Evolutionary conservation across 2,329 filamentous ascomycete species (phyloP), one percentile per base, ranked within the genome.

Genomic region (Dothideomycetes sp.): DNA sequence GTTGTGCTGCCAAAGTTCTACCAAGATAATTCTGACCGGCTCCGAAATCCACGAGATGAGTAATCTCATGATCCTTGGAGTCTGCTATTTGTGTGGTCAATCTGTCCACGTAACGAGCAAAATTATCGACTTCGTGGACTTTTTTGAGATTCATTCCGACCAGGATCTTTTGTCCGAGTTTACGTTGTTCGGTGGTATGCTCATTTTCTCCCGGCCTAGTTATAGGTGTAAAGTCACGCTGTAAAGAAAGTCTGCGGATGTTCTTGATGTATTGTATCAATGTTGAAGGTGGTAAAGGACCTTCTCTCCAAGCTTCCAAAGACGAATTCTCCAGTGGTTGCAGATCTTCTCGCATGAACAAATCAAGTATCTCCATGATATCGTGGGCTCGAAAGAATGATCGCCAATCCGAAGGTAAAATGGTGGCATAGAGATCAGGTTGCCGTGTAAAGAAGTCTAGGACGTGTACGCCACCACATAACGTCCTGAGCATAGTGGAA

Each of bases 121-220:
- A 95, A 55, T 91, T 79, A 45, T 79, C 75, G 22, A 96, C 91
- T 64, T 98, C 91, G 55, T 98, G 91, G 1, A 85, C 73, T 63
- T 98, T 98, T 61, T 98, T 98, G 13, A 82, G 76, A 47, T 86
- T 94, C 91, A 98, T 98, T 4, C 91, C 91, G 11, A 94, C 74
- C 0, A 84, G 76, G 12, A 94, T 75, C 50, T 81, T 74, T 34
- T 77, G 73, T 2, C 85, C 78, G 16, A 94, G 59, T 49, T 71
- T 69, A 4, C 74, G 68, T 41, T 74, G 63, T 42, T 69, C 68
- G n/a, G n/a, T n/a, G 8, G 37, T 32, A 13, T 40, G 37, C n/a
- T 28, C 31, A 62, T 57, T 41, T 11, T 33, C 13, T 11, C 19
- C 45, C 35, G 22, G 22, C n/a, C 28, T 44, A n/a, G 17, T 9